A percentile compares a stretch with the other conserved stretches of the same genome.
Conservation (phyloP, 768 basidiomycete genomes). For the Nidularia sp. region DNA sequence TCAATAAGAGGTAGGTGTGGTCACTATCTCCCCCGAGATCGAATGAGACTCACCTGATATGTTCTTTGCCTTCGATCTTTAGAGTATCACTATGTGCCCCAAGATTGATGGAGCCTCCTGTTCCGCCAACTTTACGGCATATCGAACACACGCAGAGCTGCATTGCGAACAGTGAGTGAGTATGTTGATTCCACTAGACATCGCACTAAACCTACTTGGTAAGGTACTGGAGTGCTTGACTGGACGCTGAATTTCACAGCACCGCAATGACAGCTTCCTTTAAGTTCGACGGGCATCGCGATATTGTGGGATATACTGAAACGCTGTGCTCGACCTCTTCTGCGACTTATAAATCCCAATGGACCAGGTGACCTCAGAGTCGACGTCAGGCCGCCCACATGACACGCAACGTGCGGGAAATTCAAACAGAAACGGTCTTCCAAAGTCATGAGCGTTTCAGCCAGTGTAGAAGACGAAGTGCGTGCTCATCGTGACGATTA, state of each 20-base stretch:
- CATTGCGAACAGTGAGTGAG: neutral
- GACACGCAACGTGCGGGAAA: too few species aligned
- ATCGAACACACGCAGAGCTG: constrained; percentile 66
- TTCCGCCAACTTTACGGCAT: constrained; percentile 67
- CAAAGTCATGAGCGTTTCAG: too few species aligned
- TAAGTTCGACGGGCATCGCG: constrained; percentile 52
- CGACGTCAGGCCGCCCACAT: too few species aligned
- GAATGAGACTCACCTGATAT: constrained; percentile 38
- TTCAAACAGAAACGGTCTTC: too few species aligned
- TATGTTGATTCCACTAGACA: neutral
- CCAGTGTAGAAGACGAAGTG: too few species aligned
- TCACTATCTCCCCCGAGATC: neutral
- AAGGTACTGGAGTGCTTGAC: constrained; percentile 59
- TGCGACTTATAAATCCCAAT: too few species aligned
- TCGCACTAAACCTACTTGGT: constrained; percentile 38
- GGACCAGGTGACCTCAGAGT: too few species aligned
- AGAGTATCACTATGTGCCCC: constrained; percentile 50
- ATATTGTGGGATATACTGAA: too few species aligned
- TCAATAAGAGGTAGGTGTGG: neutral
- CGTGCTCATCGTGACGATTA: too few species aligned
- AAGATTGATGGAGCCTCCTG: constrained; percentile 64
- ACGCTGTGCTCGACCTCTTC: too few species aligned
- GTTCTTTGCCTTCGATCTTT: constrained; percentile 48
- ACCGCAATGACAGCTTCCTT: constrained; percentile 54
- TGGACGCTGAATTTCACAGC: constrained; percentile 41